A percentile compares a stretch with the other conserved stretches of the same genome.
These are phyloP conservation scores for Hygrocybe coccinea DNA, from an alignment of 768 basidiomycete genomes.

Conservation along the genomic window DNA sequence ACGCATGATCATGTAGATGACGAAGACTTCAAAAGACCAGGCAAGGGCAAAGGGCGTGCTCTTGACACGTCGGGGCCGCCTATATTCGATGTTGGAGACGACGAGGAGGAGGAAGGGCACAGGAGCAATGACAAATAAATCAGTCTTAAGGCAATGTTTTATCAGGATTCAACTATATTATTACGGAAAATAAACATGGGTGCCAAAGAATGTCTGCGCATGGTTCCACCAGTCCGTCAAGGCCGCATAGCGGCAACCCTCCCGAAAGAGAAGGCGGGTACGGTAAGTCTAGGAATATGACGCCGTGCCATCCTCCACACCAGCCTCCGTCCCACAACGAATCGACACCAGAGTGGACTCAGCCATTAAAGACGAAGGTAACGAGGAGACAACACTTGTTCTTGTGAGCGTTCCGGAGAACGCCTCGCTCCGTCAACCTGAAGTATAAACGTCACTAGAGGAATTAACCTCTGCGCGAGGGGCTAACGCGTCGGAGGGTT, in stretches of 20 bases:
- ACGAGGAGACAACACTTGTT: slow-evolving; percentile 34
- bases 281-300: slow-evolving; percentile 83
- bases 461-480: slow-evolving; percentile 44
- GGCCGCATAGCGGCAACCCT: slow-evolving; percentile 66
- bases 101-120: slow-evolving; percentile 45
- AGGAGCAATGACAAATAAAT: slow-evolving; percentile 14
- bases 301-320: slow-evolving; percentile 46
- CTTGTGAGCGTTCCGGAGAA: slow-evolving; percentile 38
- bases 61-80: slow-evolving; percentile 31
- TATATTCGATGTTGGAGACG: slow-evolving; percentile 57
- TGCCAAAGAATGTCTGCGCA: slow-evolving; percentile 60
- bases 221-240: slow-evolving; percentile 83
- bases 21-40: slow-evolving; percentile 22
- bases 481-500: slow-evolving; percentile 64
- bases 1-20: slow-evolving; percentile 41
- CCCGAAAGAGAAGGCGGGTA: slow-evolving; percentile 40
- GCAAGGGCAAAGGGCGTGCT: slow-evolving; percentile 50
- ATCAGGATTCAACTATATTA: not conserved
- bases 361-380: slow-evolving; percentile 29
- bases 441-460: slow-evolving; percentile 61
- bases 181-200: not conserved
- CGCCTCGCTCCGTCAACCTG: slow-evolving; percentile 77
- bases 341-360: slow-evolving; percentile 57
- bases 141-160: not conserved
- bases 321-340: slow-evolving; percentile 34